Percentiles rank a stretch among this genome's conserved stretches.
Conservation (phyloP, 2,329 filamentous ascomycete genomes). For the Ilyonectria mors-panacis region DNA sequence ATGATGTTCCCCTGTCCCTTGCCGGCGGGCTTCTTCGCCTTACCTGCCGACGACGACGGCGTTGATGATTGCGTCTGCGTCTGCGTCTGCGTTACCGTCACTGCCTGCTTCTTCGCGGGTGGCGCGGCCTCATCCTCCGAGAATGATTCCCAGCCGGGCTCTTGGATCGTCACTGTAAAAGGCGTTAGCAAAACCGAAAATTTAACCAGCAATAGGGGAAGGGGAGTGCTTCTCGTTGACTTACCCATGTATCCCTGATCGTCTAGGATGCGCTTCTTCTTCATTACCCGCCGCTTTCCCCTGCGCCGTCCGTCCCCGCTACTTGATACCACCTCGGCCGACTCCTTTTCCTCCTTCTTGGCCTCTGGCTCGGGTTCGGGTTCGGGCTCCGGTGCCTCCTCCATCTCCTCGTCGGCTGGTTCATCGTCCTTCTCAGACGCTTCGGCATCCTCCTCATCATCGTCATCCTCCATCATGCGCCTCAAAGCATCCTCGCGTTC, state of each 20-base stretch:
- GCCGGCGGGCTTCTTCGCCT: slow-evolving; percentile 68
- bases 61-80: slow-evolving; percentile 52
- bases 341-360: slow-evolving; percentile 60
- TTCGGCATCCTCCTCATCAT: slow-evolving; percentile 72
- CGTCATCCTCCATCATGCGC: slow-evolving; percentile 68
- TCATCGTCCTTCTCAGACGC: slow-evolving; percentile 56
- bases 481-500: slow-evolving; percentile 57
- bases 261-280: slow-evolving; percentile 89
- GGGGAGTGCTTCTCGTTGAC: slow-evolving; percentile 48
- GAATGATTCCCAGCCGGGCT: slow-evolving; percentile 90
- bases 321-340: slow-evolving; percentile 68
- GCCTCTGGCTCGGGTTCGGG: slow-evolving; percentile 55
- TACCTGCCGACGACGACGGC: slow-evolving; percentile 63
- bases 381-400: slow-evolving; percentile 57
- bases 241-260: slow-evolving; percentile 91
- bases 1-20: slow-evolving; percentile 89
- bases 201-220: not conserved
- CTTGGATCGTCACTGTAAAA: slow-evolving; percentile 83
- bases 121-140: slow-evolving; percentile 85
- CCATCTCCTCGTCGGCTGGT: slow-evolving; percentile 57
- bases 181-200: slow-evolving; percentile 29
- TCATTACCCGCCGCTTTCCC: slow-evolving; percentile 85
- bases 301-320: slow-evolving; percentile 75
- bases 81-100: slow-evolving; percentile 59
- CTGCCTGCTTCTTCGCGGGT: slow-evolving; percentile 67